Evolutionary conservation across 371 early-diverging fungal genomes (phyloP), one percentile per base, ranked within the genome.

Genomic region (Saksenaea vasiformis): DNA sequence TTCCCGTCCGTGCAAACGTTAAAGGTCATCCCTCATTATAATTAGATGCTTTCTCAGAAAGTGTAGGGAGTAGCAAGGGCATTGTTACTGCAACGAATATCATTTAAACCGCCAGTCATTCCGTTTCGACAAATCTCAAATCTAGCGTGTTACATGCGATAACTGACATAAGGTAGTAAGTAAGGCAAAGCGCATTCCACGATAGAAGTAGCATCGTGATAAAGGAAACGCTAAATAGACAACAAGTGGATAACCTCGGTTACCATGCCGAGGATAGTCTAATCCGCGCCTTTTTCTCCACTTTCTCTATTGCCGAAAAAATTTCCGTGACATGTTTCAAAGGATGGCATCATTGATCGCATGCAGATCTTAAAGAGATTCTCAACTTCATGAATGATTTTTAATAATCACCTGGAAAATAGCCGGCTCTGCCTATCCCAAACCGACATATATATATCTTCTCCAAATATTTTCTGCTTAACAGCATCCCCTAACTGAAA

Each of bases 51-150:
- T 7, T 31, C 4, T 31, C 4, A 31, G 31, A 31, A 31, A 31
- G 31, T 31, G 31, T 31, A 31, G 7, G 31, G 7, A 4, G 31
- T 31, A 31, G 31, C 7, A 7, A 31, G 2, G 2, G 31, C 31
- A 31, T 31, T 31, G 7, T 31, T 31, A 31, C 31, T 31, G 31
- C 31, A 7, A 31, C 31, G 31, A 31, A 31, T 31, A 7, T 31
- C 31, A 31, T 31, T 31, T 22, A 47, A 22, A 47, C 8, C 51
- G 24, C 22, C 22, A 19, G 5, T 22, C 24, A 19, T 47, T 47
- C 51, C 51, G 51, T 22, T 47, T 47, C 51, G 51, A 17, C 51
- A 11, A 22, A 47, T 47, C 51, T 47, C 51, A 47, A 47, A 47
- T 47, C 17, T 19, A 47, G 7, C 51, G 51, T 22, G 11, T 47